Evolutionary conservation across 2,329 filamentous ascomycete species (phyloP).

Genomic region (Cytospora mali): DNA sequence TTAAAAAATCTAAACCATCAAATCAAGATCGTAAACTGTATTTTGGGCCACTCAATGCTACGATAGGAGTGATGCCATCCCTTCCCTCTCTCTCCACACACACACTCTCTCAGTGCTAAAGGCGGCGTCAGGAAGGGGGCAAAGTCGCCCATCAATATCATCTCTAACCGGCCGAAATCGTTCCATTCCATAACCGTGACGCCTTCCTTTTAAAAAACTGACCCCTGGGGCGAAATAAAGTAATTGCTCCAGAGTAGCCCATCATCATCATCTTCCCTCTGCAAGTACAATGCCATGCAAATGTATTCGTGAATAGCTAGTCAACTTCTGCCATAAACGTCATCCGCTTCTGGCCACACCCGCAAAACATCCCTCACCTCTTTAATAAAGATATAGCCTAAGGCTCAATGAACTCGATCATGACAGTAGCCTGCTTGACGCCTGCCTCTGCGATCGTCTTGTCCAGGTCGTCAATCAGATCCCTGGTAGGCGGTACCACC

Average conservation of each 20-base stretch:
- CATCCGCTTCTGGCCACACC: neutral
- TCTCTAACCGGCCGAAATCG: constrained; percentile 21
- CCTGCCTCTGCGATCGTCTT: constrained; percentile 78
- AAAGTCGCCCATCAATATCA: constrained; percentile 29
- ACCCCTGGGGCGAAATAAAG: neutral
- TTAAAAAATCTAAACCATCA: neutral
- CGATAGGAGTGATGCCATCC: constrained; percentile 1
- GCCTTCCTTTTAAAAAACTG: constrained; percentile 6
- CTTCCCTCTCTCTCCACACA: constrained; percentile 6
- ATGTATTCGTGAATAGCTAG: neutral
- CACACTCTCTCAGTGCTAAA: constrained; percentile 19
- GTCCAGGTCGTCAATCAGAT: constrained; percentile 77
- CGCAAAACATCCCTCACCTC: neutral
- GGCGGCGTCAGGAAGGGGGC: constrained; percentile 1
- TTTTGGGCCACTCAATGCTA: neutral
- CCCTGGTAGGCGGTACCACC: constrained; percentile 74
- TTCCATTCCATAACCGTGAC: constrained; percentile 14
- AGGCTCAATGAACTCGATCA: constrained; percentile 70
- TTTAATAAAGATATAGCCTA: neutral
- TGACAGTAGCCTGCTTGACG: constrained; percentile 89
- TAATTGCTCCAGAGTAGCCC: neutral
- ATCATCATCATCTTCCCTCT: neutral
- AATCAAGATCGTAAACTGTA: neutral
- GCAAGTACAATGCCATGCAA: neutral
- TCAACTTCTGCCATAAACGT: neutral